Base-by-base conservation (phyloP, 2,329 filamentous ascomycete genomes). In the Ceratocystis cubensis region DNA sequence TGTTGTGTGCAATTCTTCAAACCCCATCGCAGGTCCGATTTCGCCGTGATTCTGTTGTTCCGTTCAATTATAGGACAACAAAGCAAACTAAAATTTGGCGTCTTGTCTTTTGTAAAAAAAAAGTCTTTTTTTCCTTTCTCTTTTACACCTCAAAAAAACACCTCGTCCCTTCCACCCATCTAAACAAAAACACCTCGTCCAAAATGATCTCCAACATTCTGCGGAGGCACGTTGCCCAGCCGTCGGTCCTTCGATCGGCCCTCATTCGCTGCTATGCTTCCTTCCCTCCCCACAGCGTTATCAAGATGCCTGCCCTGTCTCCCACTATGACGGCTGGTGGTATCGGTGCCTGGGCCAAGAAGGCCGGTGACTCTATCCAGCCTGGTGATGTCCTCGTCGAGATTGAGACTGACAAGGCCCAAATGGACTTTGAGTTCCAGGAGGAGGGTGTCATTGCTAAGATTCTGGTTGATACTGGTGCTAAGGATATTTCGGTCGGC, bases 391-490 rank as follows among this genome's bases (percentile, higher is more conserved):
- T 99, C 61, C 81, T 99, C 72, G 92, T 96, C 72, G 92, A 96
- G 82, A 96, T 97, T 74, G 94, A 99, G 84, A 99, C 94, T 73
- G 94, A 99, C 80, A 99, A 99, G 84, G 94, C 94, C 70, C 94
- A 97, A 81, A 99, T 99, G 94, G 94, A 99, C 81, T 97, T 99
- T 76, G 94, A 99, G 79, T 97, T 96, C 79, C 94, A 99, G 79
- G 94, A 99, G 74, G 94, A 97, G 76, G 94, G 93, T 81, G 84
- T 96, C 69, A 83, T 99, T 71, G 93, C 94, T 73, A 96, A 96
- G 84, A 84, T 97, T 70, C 81, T 99, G 74, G 94, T 91, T 80
- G 89, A 96, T 59, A 87, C 88, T 69, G 95, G 95, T 71, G 88
- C 88, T 78, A 99, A 97, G 82, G 94, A 99, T 76, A 81, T 99